Evolutionary conservation across 768 basidiomycete species (phyloP).

Genomic region (Lactarius quietus): DNA sequence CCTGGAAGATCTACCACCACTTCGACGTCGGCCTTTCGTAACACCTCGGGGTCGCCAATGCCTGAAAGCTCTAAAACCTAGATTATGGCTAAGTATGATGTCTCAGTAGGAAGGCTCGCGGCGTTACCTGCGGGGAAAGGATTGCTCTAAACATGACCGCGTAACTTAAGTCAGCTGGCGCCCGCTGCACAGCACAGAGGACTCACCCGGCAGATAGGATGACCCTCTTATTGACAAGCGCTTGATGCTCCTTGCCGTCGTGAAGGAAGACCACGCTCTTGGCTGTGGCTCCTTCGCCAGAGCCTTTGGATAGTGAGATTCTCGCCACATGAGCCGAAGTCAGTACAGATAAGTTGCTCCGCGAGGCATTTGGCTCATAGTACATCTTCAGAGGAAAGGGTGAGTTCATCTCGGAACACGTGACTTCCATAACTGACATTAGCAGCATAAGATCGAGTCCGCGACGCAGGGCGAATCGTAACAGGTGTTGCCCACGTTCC

Average conservation of each 20-base stretch:
- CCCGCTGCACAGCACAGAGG: not conserved
- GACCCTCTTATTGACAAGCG: conserved; percentile 17
- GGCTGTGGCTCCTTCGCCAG: conserved; percentile 2
- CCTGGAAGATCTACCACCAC: conserved; percentile 14
- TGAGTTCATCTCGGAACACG: not conserved
- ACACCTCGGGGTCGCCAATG: conserved; percentile 19
- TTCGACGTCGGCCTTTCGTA: conserved; percentile 14
- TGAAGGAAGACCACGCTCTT: conserved; percentile 19
- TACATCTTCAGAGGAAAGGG: conserved; percentile 16
- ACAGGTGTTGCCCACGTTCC: conserved; percentile 16
- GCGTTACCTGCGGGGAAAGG: conserved; percentile 19
- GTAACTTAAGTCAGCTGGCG: not conserved
- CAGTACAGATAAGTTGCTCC: conserved; percentile 28
- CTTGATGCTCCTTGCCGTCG: conserved; percentile 12
- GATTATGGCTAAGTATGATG: not conserved
- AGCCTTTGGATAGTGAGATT: conserved; percentile 7
- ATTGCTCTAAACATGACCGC: conserved; percentile 5
- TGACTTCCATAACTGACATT: conserved; percentile 9
- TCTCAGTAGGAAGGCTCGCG: not conserved
- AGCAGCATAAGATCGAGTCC: conserved; percentile 18
- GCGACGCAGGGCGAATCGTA: conserved; percentile 6
- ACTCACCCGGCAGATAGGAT: conserved; percentile 25
- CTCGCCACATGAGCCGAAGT: conserved; percentile 21
- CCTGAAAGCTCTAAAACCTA: conserved; percentile 26
- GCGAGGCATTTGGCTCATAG: conserved; percentile 26